Evolutionary conservation across 2,329 filamentous ascomycete species (phyloP), one percentile per base, ranked within the genome.

Genomic region (Apiospora phragmitis): DNA sequence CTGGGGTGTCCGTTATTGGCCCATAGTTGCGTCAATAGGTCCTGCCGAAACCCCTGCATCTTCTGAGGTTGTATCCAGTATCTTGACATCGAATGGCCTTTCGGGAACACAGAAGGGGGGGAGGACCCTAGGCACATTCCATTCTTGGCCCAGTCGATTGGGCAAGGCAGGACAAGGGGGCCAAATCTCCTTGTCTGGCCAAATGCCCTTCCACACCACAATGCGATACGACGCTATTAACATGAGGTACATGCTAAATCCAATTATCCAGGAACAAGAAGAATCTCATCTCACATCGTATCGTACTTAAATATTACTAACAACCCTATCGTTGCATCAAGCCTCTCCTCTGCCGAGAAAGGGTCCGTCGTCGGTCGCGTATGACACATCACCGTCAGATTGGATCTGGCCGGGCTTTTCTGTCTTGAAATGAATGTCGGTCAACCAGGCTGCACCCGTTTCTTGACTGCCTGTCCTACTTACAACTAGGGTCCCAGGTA

Each of bases 11-110:
- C 55, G 32, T 38, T 62, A 38, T 62, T 62, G 55, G 32, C 55
- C 55, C 55, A 62, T 62, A 62, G 55, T 62, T 62, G 55, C 55
- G 55, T 62, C 55, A 62, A 62, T 62, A 62, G 32, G 55, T 62
- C 55, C 55, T 62, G 55, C 55, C 55, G 55, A 62, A 62, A 32
- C 55, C 55, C 55, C 55, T 62, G 55, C 55, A 38, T 62, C 55
- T 62, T 29, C 32, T 62, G 55, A 35, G 55, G 55, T 62, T 62
- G 29, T 62, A 62, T 62, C 55, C 55, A 62, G 55, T 38, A 38
- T 38, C 32, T 62, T 62, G 32, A 62, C 55, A 62, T 62, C 55
- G 55, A 62, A 62, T 38, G 55, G 55, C 55, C 12, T 38, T 62
- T 62, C 18, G 32, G 29, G 49, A 29, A 29, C 26, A 59, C 51